phyloP scores from a whole-genome alignment of 2,329 filamentous ascomycete species.

The Cladophialophora exuberans region DNA sequence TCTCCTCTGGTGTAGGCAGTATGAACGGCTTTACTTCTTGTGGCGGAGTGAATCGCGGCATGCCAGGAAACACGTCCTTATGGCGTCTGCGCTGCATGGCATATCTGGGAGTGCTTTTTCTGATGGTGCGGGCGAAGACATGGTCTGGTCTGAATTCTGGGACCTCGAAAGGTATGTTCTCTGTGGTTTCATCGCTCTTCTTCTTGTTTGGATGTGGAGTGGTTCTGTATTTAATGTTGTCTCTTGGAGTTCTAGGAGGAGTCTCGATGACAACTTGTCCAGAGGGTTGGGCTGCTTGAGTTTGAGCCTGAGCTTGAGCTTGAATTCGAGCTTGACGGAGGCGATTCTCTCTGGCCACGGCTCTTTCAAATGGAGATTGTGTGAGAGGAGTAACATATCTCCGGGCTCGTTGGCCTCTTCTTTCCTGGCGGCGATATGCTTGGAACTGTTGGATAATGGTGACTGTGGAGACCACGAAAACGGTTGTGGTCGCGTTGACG shows the following conservation, averaged over 20 bases:
- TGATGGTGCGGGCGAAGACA: slow-evolving; percentile 1
- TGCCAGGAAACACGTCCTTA: slow-evolving; percentile 8
- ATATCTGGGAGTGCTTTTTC: neutral
- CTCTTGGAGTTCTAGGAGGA: neutral
- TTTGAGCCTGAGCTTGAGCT: too few relatives aligned
- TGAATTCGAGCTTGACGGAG: too few relatives aligned
- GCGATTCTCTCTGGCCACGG: slow-evolving; percentile 2
- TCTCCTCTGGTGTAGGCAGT: slow-evolving; percentile 5
- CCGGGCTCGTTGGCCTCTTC: slow-evolving; percentile 9
- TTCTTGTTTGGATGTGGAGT: neutral
- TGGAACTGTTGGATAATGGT: slow-evolving; percentile 20
- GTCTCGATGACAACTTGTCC: slow-evolving; percentile 1
- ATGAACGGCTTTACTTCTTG: neutral
- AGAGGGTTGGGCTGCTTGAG: neutral
- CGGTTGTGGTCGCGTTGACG: slow-evolving; percentile 2
- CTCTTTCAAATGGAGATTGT: slow-evolving; percentile 22
- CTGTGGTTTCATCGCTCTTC: neutral
- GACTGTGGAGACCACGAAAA: slow-evolving; percentile 20
- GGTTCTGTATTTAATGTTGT: neutral
- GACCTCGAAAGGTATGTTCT: slow-evolving; percentile 5
- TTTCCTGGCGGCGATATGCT: slow-evolving; percentile 8
- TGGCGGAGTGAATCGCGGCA: slow-evolving; percentile 16
- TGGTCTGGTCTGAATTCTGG: slow-evolving; percentile 15
- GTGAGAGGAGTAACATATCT: neutral
- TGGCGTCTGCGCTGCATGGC: neutral